Evolutionary conservation across 495 filamentous ascomycete species (phyloP), one percentile per base, ranked within the genome.

Genomic region (Coniosporium apollinis): DNA sequence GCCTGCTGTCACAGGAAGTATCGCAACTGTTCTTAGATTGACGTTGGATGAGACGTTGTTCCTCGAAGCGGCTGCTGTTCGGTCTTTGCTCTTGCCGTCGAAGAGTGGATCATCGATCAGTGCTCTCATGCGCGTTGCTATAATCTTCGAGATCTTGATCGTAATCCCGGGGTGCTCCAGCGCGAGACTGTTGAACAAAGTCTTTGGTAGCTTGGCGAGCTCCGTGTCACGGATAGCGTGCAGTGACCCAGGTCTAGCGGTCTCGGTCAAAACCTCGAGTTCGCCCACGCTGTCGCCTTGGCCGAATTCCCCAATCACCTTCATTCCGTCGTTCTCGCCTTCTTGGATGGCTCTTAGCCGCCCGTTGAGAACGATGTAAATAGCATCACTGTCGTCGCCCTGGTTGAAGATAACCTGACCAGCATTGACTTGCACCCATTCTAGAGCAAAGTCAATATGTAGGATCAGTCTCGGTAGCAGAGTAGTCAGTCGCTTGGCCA

Each of bases 251-350:
- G 87, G 79, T 20, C 89, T 72, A 10, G 69, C 70, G 11, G 87
- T 86, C 54, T 96, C 89, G 1, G 91, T 97, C 66, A 97, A 76
- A 29, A 97, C 89, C 50, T 97, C 91, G 11, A 97, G 64, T 54
- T 97, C 89, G 8, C 89, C 89, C 25, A 97, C 83, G 56, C 91
- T 96, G 48, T 97, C 89, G 13, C 89, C 89, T 51, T 97, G 89
- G 4, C 91, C 89, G 49, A 81, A 94, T 52, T 97, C 89, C 8
- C 83, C 86, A 24, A 83, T 71, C 24, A 93, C 86, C 33, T 75
- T 79, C 64, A 92, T 79, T n/a, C 74, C 78, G 0, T 79, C 82
- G 34, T 81, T 74, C 19, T 76, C 61, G 4, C 71, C 66, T 47
- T 94, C 84, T 21, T 81, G 66, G 2, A 96, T 72, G 3, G 81